A percentile compares a stretch with the other conserved stretches of the same genome.
These are phyloP conservation scores for Pseudozyma hubeiensis DNA, from an alignment of 1,284 basidiomycete species.

Conservation along the genomic window DNA sequence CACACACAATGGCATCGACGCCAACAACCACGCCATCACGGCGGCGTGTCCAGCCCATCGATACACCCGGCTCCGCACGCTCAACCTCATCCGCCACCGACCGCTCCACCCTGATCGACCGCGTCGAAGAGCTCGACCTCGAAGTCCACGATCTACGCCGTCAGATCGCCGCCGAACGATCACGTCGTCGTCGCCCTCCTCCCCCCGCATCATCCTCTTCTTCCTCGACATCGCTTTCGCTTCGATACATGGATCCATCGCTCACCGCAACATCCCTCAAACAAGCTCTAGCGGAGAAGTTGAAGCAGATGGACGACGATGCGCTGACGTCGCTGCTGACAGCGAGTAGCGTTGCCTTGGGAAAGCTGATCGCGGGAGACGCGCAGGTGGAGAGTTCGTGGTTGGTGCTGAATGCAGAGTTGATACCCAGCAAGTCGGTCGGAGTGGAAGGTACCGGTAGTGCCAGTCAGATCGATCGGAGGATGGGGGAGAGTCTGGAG, in stretches of 20 bases:
- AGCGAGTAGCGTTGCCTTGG: conserved; percentile 4
- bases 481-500: background rate
- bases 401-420: conserved; percentile 1
- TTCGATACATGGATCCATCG: conserved; percentile 10
- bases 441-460: conserved; percentile 37
- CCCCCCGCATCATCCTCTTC: background rate
- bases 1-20: conserved; percentile 19
- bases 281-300: conserved; percentile 12
- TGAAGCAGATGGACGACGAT: conserved; percentile 37
- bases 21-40: conserved; percentile 25
- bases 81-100: conserved; percentile 23
- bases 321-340: conserved; percentile 29
- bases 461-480: conserved; percentile 31
- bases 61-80: conserved; percentile 37
- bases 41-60: conserved; percentile 8
- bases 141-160: conserved; percentile 31
- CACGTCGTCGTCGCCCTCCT: conserved; percentile 9
- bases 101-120: conserved; percentile 24
- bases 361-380: background rate
- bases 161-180: conserved; percentile 16
- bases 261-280: background rate
- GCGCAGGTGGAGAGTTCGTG: background rate
- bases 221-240: conserved; percentile 1
- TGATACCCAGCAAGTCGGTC: conserved; percentile 32
- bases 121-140: conserved; percentile 31